phyloP scores from a whole-genome alignment of 2,329 filamentous ascomycete species.

The Apiospora pterosperma region DNA sequence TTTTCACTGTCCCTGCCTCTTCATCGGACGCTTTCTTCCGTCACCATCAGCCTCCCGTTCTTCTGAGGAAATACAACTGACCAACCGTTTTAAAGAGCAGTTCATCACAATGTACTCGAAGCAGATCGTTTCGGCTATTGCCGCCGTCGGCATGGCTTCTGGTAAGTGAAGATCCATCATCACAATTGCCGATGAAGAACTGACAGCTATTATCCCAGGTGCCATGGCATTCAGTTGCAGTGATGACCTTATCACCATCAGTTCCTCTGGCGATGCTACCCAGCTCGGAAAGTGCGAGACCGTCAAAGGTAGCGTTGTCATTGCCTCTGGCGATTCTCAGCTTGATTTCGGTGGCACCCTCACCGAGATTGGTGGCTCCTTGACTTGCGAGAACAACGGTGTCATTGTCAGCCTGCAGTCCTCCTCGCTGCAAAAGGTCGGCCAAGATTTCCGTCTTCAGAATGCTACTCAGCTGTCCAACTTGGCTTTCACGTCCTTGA shows the following conservation, averaged over 20 bases:
- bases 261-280: conserved; percentile 60
- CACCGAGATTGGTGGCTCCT: conserved; percentile 49
- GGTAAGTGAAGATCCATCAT: conserved; percentile 31
- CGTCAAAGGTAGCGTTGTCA: conserved; percentile 64
- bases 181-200: no score
- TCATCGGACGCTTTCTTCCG: conserved; percentile 3
- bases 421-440: conserved; percentile 60
- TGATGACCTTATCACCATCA: conserved; percentile 50
- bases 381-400: conserved; percentile 59
- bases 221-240: conserved; percentile 28
- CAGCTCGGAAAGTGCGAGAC: conserved; percentile 62
- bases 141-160: conserved; percentile 40
- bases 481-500: conserved; percentile 65
- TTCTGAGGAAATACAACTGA: background rate
- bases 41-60: background rate
- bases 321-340: conserved; percentile 47
- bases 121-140: conserved; percentile 41
- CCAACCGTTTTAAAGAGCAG: background rate
- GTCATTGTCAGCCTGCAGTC: conserved; percentile 60
- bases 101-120: conserved; percentile 43
- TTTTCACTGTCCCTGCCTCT: background rate
- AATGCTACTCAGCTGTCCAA: conserved; percentile 66
- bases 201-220: conserved; percentile 12
- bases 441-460: conserved; percentile 65
- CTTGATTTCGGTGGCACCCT: conserved; percentile 61